These are phyloP conservation scores for Bassia scoparia DNA, from an alignment of 148 eudicot genomes.

Conservation along the genomic window DNA sequence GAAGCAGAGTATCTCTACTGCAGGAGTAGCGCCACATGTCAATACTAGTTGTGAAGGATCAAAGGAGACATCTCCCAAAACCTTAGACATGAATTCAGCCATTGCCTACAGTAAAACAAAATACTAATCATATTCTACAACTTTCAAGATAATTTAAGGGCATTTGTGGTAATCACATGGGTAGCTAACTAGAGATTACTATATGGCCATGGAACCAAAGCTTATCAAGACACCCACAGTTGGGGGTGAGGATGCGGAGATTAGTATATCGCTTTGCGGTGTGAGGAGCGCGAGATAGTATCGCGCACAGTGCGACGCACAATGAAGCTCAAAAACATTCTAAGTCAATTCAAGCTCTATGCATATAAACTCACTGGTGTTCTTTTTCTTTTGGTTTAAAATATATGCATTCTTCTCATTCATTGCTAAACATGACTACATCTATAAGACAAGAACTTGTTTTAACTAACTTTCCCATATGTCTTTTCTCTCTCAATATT, in stretches of 20 bases:
- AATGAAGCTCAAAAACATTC: no score
- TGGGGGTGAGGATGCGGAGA: not conserved
- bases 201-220: no score
- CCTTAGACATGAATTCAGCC: conserved; percentile 70
- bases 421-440: no score
- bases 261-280: not conserved
- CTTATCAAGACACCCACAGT: no score
- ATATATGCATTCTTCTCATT: no score
- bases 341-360: no score
- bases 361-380: no score
- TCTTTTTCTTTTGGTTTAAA: no score
- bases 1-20: conserved; percentile 82
- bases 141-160: not conserved
- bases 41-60: conserved; percentile 74
- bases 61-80: conserved; percentile 54
- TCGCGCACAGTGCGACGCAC: no score
- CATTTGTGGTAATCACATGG: not conserved
- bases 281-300: no score
- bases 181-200: not conserved
- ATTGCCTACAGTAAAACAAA: conserved; percentile 52
- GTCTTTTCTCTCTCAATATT: no score
- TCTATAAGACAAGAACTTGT: not conserved
- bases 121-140: not conserved
- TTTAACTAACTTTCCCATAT: not conserved
- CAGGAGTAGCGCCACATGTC: conserved; percentile 86